Percentiles rank a stretch among this genome's conserved stretches.
Conservation (phyloP, 306 rosid genomes). For the Cucumis cinereus region DNA sequence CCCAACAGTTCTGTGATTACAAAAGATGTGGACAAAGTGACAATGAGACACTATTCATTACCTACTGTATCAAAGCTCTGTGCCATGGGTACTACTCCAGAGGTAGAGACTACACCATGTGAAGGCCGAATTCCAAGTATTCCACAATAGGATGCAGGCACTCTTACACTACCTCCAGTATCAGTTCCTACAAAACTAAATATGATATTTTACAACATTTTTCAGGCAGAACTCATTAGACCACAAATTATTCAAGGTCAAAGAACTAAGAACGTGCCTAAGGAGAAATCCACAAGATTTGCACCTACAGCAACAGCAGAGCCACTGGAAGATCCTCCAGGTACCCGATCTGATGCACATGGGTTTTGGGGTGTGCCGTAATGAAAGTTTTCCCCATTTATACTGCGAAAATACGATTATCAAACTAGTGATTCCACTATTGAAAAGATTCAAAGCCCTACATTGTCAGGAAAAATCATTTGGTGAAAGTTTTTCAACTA, state of each 20-base stretch:
- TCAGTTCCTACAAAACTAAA: conserved; percentile 53
- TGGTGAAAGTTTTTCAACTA: background rate
- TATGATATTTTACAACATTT: background rate
- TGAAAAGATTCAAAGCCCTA: background rate
- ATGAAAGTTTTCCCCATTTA: conserved; percentile 39
- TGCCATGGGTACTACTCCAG: conserved; percentile 75
- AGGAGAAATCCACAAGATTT: conserved; percentile 69
- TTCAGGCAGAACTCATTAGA: background rate
- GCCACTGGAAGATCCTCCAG: conserved; percentile 54
- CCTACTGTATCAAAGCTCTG: conserved; percentile 90
- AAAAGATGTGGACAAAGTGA: background rate
- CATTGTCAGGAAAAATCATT: background rate
- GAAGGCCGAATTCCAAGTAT: conserved; percentile 90
- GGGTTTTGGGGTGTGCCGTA: conserved; percentile 48
- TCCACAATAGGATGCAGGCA: conserved; percentile 87
- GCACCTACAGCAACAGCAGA: conserved; percentile 75
- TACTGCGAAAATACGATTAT: conserved; percentile 15
- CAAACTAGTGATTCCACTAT: background rate
- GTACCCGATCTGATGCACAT: conserved; percentile 31
- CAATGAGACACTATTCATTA: conserved; percentile 14
- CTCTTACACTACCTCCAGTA: conserved; percentile 90
- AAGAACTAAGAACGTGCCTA: conserved; percentile 35
- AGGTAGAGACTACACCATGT: conserved; percentile 45
- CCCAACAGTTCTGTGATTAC: background rate
- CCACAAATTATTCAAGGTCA: background rate